These are phyloP conservation scores for Starmerella ratchasimensis DNA, from an alignment of 805 yeast species.

Conservation along the genomic window DNA sequence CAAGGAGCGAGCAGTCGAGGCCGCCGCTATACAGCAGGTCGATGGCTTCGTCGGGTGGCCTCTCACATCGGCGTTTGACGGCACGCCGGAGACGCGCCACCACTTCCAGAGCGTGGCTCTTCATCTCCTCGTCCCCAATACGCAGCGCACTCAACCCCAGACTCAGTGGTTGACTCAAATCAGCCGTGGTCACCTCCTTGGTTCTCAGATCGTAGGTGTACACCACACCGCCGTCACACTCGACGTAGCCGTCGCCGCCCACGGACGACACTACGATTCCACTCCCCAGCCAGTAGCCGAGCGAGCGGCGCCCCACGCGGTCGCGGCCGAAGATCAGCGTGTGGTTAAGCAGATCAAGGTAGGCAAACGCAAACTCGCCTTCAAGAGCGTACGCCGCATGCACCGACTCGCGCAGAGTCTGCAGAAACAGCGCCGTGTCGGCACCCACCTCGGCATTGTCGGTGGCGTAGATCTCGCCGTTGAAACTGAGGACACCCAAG, in stretches of 20 bases:
- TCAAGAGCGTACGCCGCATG: slow-evolving; percentile 26
- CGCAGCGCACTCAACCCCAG: no score
- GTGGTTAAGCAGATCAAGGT: slow-evolving; percentile 26
- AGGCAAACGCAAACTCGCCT: slow-evolving; percentile 74
- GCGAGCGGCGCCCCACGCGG: slow-evolving; percentile 63
- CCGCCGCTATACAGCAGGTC: slow-evolving; percentile 88
- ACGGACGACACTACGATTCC: slow-evolving; percentile 16
- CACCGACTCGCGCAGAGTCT: slow-evolving; percentile 32
- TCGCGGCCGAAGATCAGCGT: slow-evolving; percentile 71
- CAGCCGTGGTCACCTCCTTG: no score
- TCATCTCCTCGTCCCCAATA: no score
- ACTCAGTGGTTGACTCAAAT: no score
- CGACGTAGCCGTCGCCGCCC: slow-evolving; percentile 12
- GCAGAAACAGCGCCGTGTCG: slow-evolving; percentile 22
- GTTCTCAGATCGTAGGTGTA: slow-evolving; percentile 6
- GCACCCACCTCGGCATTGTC: slow-evolving; percentile 10
- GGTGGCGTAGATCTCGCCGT: slow-evolving; percentile 74
- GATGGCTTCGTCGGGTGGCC: slow-evolving; percentile 20
- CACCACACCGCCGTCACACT: slow-evolving; percentile 17
- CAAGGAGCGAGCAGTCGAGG: slow-evolving; percentile 75
- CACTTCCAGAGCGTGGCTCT: no score
- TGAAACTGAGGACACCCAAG: slow-evolving; percentile 49
- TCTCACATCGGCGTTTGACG: slow-evolving; percentile 11
- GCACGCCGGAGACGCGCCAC: slow-evolving; percentile 10
- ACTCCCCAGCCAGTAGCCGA: slow-evolving; percentile 24